phyloP scores from a whole-genome alignment of 139 green algal genomes.

The Picochlorum sp. region DNA sequence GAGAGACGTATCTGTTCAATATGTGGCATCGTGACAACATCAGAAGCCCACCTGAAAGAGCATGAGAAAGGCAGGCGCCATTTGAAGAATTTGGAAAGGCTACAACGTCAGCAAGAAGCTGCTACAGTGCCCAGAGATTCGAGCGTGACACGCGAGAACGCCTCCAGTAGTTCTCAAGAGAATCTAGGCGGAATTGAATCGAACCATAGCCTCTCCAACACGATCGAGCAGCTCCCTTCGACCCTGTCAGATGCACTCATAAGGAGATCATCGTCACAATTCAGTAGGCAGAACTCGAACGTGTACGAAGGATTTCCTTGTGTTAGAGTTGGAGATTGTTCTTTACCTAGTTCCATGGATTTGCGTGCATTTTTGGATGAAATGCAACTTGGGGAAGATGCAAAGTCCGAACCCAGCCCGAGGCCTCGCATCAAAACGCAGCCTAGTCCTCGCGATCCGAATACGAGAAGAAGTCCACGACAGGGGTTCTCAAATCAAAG shows the following conservation, averaged over 20 bases:
- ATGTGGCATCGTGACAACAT: conserved; percentile 48
- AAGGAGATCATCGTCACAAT: conserved; percentile 7
- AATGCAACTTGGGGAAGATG: neutral
- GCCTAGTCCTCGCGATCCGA: no score
- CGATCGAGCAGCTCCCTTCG: conserved; percentile 7
- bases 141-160: neutral
- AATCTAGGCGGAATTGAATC: neutral
- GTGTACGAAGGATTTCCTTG: conserved; percentile 25
- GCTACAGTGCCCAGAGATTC: neutral
- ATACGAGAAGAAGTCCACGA: no score
- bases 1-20: conserved; percentile 27
- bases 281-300: conserved; percentile 19
- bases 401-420: neutral
- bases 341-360: conserved; percentile 48
- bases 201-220: neutral
- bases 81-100: conserved; percentile 33
- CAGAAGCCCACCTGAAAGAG: conserved; percentile 35
- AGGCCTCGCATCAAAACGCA: no score
- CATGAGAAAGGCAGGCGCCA: conserved; percentile 37
- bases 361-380: conserved; percentile 29
- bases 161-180: neutral
- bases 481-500: no score
- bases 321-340: conserved; percentile 31
- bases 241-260: conserved; percentile 10
- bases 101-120: conserved; percentile 15